These are phyloP conservation scores for Clitoria ternatea DNA, from an alignment of 306 rosid genomes.

Conservation along the genomic window DNA sequence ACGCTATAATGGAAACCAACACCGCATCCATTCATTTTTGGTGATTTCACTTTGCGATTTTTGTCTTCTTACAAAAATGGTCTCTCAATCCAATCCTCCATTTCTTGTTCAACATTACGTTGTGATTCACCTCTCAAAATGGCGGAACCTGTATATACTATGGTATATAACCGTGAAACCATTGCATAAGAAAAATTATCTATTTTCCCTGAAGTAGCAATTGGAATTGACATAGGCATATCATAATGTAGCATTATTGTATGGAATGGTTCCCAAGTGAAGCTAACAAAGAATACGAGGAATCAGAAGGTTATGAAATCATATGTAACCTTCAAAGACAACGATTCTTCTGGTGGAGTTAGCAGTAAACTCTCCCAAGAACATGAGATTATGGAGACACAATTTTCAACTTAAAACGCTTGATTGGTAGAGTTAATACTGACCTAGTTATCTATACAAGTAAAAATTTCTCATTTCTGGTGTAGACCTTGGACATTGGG, in stretches of 20 bases:
- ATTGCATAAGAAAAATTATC: slow-evolving; percentile 58
- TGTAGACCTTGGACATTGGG: slow-evolving; percentile 79
- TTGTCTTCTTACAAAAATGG: too few relatives aligned
- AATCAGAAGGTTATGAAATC: slow-evolving; percentile 78
- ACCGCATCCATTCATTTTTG: too few relatives aligned
- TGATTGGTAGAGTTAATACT: slow-evolving; percentile 82
- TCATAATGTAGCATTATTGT: slow-evolving; percentile 81
- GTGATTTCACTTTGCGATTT: too few relatives aligned
- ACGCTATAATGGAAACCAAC: too few relatives aligned
- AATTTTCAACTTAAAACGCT: slow-evolving; percentile 84
- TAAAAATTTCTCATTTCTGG: slow-evolving; percentile 79
- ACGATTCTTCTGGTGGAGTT: slow-evolving; percentile 61
- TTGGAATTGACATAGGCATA: slow-evolving; percentile 87
- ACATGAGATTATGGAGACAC: slow-evolving; percentile 68
- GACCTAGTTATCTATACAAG: slow-evolving; percentile 72
- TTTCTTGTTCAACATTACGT: too few relatives aligned
- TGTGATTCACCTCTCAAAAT: too few relatives aligned
- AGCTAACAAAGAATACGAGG: slow-evolving; percentile 62
- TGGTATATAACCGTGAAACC: slow-evolving; percentile 77
- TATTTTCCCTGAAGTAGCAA: slow-evolving; percentile 59
- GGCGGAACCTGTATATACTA: slow-evolving; percentile 79
- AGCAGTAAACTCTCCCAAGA: slow-evolving; percentile 47
- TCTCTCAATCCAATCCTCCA: too few relatives aligned
- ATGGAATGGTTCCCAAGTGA: slow-evolving; percentile 85
- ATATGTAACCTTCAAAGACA: slow-evolving; percentile 67